Evolutionary conservation across 352 stramenopile genomes (phyloP).

Genomic region (Blastocystis sp.): DNA sequence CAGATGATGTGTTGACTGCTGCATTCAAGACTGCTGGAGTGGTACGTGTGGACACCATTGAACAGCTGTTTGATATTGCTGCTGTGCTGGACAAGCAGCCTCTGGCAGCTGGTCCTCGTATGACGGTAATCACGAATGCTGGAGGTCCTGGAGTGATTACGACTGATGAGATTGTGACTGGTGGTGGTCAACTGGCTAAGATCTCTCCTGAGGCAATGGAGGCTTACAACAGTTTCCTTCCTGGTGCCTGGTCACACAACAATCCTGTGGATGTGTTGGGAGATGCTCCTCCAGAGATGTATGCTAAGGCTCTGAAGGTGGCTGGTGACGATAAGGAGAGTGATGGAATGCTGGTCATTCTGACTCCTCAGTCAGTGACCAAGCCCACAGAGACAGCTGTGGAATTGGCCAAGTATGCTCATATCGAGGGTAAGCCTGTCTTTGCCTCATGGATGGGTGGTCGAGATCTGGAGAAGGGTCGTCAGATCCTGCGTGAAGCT

Average conservation of each 20-base stretch:
- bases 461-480: slow-evolving; percentile 63
- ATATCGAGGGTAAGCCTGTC: slow-evolving; percentile 66
- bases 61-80: slow-evolving; percentile 67
- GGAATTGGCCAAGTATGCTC: slow-evolving; percentile 65
- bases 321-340: slow-evolving; percentile 64
- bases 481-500: slow-evolving; percentile 65
- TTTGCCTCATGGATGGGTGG: slow-evolving; percentile 67
- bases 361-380: slow-evolving; percentile 68
- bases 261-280: slow-evolving; percentile 68
- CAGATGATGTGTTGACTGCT: slow-evolving; percentile 66
- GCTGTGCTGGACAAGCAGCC: slow-evolving; percentile 66
- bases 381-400: slow-evolving; percentile 66
- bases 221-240: slow-evolving; percentile 65
- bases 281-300: slow-evolving; percentile 66
- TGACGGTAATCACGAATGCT: slow-evolving; percentile 68
- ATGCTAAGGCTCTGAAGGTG: slow-evolving; percentile 66
- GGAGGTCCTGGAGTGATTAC: slow-evolving; percentile 66
- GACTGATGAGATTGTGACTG: slow-evolving; percentile 66
- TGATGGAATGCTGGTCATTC: slow-evolving; percentile 67
- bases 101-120: slow-evolving; percentile 20
- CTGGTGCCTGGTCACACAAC: slow-evolving; percentile 64
- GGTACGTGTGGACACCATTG: slow-evolving; percentile 66
- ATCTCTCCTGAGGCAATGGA: slow-evolving; percentile 66
- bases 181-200: slow-evolving; percentile 64
- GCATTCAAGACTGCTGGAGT: slow-evolving; percentile 66